Evolutionary conservation across 768 basidiomycete genomes (phyloP).

Genomic region (Candolleomyces efflorescens): DNA sequence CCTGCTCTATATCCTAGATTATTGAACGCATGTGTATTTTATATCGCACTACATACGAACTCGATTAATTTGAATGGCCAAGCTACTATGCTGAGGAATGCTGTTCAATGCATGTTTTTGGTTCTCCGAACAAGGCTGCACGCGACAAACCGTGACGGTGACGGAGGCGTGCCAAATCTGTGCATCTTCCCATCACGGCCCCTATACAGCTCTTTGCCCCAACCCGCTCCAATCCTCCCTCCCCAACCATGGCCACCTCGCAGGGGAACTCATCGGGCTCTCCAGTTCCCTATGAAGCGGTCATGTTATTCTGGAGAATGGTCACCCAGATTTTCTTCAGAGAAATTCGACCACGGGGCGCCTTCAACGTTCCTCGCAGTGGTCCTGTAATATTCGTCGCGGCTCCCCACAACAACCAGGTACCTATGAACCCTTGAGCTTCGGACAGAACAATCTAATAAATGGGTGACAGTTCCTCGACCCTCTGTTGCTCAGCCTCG

Average conservation of each 20-base stretch:
- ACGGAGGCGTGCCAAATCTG: not conserved
- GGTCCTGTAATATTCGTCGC: constrained; percentile 93
- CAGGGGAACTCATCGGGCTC: constrained; percentile 13
- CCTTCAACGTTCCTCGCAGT: constrained; percentile 88
- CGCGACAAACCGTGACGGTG: not conserved
- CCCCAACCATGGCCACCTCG: constrained; percentile 18
- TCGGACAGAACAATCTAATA: not conserved
- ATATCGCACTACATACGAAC: not conserved
- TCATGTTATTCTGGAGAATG: constrained; percentile 79
- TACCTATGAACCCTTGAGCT: constrained; percentile 21
- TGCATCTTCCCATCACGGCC: constrained; percentile 1
- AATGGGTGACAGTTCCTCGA: constrained; percentile 73
- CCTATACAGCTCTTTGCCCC: not conserved
- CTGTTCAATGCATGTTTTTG: too few species aligned
- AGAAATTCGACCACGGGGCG: constrained; percentile 90
- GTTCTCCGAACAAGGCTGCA: too few species aligned
- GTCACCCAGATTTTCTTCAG: constrained; percentile 95
- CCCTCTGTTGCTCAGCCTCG: constrained; percentile 76
- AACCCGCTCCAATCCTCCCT: constrained; percentile 2
- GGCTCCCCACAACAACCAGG: constrained; percentile 92
- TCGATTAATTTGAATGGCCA: not conserved
- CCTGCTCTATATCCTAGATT: constrained; percentile 3
- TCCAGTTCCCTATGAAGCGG: constrained; percentile 58
- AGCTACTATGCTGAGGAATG: not conserved
- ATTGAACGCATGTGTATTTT: not conserved